phyloP scores from a whole-genome alignment of 176 grass and related monocot species.

The Oryza meyeriana region DNA sequence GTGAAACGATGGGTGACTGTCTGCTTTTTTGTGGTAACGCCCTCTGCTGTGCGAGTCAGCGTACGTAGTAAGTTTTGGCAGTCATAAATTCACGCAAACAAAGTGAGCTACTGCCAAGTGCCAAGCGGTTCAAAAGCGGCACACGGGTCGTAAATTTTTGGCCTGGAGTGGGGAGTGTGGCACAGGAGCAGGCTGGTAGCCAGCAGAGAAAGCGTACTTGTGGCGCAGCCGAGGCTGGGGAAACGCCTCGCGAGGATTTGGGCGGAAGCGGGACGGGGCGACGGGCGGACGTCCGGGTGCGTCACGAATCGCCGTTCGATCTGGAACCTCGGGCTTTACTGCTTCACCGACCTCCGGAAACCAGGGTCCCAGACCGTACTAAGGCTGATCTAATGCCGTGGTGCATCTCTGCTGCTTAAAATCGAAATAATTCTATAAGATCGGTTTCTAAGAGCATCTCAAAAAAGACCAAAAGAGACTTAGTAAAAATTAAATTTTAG shows the following conservation, averaged over 20 bases:
- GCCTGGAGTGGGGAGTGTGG: background rate
- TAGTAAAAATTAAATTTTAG: too few species aligned
- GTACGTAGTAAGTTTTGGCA: background rate
- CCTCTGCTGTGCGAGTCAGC: background rate
- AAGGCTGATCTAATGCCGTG: too few species aligned
- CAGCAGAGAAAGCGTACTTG: background rate
- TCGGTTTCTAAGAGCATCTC: too few species aligned
- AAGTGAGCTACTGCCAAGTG: background rate
- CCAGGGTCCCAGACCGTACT: too few species aligned
- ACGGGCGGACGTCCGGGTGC: background rate
- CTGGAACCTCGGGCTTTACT: too few species aligned
- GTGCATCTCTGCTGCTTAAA: too few species aligned
- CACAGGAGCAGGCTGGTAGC: background rate
- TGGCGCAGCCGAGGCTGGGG: too few species aligned
- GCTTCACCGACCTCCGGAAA: too few species aligned
- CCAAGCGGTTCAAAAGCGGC: background rate
- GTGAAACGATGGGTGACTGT: background rate
- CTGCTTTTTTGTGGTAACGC: background rate
- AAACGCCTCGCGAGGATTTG: background rate
- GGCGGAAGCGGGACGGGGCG: background rate
- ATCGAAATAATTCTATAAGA: too few species aligned
- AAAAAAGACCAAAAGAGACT: too few species aligned
- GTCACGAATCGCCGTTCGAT: background rate
- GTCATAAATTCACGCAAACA: background rate
- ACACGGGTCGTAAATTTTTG: background rate